Conservation (phyloP, 225 moss, liverwort and hornwort species). For the Polytrichum formosum region DNA sequence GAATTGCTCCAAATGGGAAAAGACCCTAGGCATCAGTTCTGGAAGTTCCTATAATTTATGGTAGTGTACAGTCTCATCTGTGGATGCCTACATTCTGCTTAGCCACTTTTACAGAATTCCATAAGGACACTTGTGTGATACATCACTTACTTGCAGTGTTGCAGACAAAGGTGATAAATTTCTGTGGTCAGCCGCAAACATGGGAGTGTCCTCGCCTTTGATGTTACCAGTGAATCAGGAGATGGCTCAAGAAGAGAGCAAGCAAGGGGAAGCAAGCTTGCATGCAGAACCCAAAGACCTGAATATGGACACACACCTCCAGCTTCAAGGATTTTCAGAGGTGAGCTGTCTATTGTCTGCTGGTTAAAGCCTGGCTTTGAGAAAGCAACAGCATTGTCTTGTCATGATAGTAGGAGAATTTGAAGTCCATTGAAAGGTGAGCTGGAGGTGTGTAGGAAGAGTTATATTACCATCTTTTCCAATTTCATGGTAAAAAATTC, state of each 20-base stretch:
- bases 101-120: no score
- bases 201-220: conserved; percentile 47
- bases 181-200: conserved; percentile 48
- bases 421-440: no score
- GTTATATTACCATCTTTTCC: no score
- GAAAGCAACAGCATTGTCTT: no score
- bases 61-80: conserved; percentile 6
- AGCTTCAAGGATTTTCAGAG: conserved; percentile 62
- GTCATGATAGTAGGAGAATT: no score
- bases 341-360: conserved; percentile 18
- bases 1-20: no score
- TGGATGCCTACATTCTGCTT: neutral
- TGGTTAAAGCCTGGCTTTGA: no score
- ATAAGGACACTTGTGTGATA: no score
- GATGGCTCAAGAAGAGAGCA: conserved; percentile 82
- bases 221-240: conserved; percentile 71
- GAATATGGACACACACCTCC: conserved; percentile 55
- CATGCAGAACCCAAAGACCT: conserved; percentile 23
- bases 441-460: no score
- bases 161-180: conserved; percentile 61
- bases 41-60: no score
- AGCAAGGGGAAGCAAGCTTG: conserved; percentile 43
- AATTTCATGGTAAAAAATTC: no score
- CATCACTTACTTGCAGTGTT: conserved; percentile 37
- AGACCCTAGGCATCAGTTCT: no score